These are phyloP conservation scores for Aspergillus pseudoglaucus DNA, from an alignment of 2,329 filamentous ascomycete genomes.

Conservation along the genomic window DNA sequence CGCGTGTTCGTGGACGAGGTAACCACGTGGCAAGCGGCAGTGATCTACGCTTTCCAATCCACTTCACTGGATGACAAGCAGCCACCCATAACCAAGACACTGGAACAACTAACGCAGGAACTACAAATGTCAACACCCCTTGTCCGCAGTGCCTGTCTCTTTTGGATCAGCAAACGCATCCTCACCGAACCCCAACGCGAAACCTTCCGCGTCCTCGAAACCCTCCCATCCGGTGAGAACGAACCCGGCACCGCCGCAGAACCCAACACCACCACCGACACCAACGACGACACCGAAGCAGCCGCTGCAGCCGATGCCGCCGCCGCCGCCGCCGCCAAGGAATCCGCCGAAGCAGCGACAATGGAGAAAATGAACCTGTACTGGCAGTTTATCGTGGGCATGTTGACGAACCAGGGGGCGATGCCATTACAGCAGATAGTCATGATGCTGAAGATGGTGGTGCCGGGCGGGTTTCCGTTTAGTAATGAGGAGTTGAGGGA, in stretches of 20 bases:
- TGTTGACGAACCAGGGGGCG: slow-evolving; percentile 85
- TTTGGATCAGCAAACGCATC: slow-evolving; percentile 57
- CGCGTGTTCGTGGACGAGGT: slow-evolving; percentile 63
- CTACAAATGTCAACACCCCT: slow-evolving; percentile 52
- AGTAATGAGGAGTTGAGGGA: slow-evolving; percentile 80
- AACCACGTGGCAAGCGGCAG: slow-evolving; percentile 78
- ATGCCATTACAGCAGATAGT: slow-evolving; percentile 77
- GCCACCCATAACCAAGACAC: slow-evolving; percentile 30
- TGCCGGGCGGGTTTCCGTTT: slow-evolving; percentile 82
- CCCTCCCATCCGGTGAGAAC: slow-evolving; percentile 34
- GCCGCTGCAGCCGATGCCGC: slow-evolving; percentile 37
- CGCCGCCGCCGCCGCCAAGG: slow-evolving; percentile 36
- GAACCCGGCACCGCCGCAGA: slow-evolving; percentile 12
- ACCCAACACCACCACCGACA: slow-evolving; percentile 19
- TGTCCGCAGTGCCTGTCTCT: slow-evolving; percentile 54
- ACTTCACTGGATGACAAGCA: slow-evolving; percentile 24
- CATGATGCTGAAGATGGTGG: slow-evolving; percentile 92
- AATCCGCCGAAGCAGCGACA: slow-evolving; percentile 51
- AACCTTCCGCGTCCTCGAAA: slow-evolving; percentile 53
- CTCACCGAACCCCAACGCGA: slow-evolving; percentile 42
- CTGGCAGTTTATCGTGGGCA: slow-evolving; percentile 86
- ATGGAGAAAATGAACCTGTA: slow-evolving; percentile 68
- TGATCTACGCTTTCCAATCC: slow-evolving; percentile 74
- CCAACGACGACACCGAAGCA: slow-evolving; percentile 13
- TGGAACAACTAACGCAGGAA: slow-evolving; percentile 40